Percentiles rank a stretch among this genome's conserved stretches.
These are phyloP conservation scores for Auricularia sp. DNA, from an alignment of 768 basidiomycete species.

Conservation along the genomic window DNA sequence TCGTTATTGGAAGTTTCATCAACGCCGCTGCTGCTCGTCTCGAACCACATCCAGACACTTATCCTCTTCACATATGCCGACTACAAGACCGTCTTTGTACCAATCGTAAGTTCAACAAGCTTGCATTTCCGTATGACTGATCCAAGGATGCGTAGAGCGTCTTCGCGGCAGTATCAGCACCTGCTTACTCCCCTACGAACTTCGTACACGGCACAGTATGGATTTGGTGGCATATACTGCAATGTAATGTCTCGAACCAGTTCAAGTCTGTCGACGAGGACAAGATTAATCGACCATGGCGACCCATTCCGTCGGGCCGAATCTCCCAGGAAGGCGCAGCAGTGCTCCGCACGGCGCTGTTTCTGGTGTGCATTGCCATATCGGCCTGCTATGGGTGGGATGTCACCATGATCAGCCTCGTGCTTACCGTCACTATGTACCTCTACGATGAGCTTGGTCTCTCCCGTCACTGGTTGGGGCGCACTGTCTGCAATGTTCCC, in stretches of 20 bases:
- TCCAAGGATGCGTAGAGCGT: constrained; percentile 11
- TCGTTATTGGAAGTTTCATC: no score
- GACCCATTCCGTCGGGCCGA: constrained; percentile 29
- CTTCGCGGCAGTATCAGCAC: constrained; percentile 12
- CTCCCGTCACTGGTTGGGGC: constrained; percentile 17
- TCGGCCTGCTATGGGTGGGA: constrained; percentile 19
- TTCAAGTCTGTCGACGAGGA: constrained; percentile 21
- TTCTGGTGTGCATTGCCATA: no score
- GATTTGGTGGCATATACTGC: constrained; percentile 26
- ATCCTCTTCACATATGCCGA: constrained; percentile 29
- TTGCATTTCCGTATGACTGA: background rate
- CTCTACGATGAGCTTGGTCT: constrained; percentile 24
- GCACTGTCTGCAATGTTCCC: constrained; percentile 24
- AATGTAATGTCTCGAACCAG: constrained; percentile 27
- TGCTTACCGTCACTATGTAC: constrained; percentile 15
- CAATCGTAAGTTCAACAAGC: constrained; percentile 19
- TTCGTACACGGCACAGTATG: constrained; percentile 14
- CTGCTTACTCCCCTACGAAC: background rate
- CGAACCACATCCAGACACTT: constrained; percentile 18
- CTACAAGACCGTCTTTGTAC: constrained; percentile 26
- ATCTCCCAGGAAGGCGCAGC: constrained; percentile 17
- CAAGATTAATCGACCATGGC: constrained; percentile 25
- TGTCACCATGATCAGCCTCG: constrained; percentile 20
- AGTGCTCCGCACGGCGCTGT: constrained; percentile 7
- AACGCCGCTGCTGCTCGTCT: constrained; percentile 3